These are phyloP conservation scores for Isoetes taiwanensis DNA, from an alignment of 75 land plant genomes.

Conservation along the genomic window DNA sequence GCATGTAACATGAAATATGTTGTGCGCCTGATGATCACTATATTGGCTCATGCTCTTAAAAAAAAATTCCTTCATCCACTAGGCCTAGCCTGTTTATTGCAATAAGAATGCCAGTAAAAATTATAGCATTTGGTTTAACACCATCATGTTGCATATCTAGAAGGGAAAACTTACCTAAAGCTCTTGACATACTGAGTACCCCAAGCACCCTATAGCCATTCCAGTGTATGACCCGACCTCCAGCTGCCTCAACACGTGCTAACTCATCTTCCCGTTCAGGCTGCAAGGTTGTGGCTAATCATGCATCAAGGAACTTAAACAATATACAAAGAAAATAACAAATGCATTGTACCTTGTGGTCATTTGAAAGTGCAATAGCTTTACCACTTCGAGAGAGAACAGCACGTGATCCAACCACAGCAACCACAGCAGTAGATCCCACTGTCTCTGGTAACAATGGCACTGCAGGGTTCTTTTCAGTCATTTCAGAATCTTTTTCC, in stretches of 20 bases:
- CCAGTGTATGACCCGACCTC: conserved; percentile 68
- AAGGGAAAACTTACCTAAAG: conserved; percentile 78
- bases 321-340: too few relatives aligned
- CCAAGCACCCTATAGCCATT: conserved; percentile 75
- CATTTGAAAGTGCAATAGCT: conserved; percentile 12
- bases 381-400: conserved; percentile 14
- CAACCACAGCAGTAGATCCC: conserved; percentile 56
- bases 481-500: too few relatives aligned
- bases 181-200: conserved; percentile 80
- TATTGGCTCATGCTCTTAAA: too few relatives aligned
- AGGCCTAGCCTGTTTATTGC: too few relatives aligned
- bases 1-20: too few relatives aligned
- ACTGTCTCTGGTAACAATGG: conserved; percentile 8
- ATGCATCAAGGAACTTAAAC: too few relatives aligned
- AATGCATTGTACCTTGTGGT: conserved; percentile 25
- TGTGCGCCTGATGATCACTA: too few relatives aligned
- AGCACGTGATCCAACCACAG: background rate
- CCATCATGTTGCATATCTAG: too few relatives aligned
- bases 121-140: too few relatives aligned
- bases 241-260: conserved; percentile 68
- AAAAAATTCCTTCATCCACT: too few relatives aligned
- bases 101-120: too few relatives aligned
- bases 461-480: background rate
- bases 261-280: conserved; percentile 64
- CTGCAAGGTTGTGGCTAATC: conserved; percentile 13